Evolutionary conservation across 2,329 filamentous ascomycete genomes (phyloP).

Genomic region (Colletotrichum lupini): DNA sequence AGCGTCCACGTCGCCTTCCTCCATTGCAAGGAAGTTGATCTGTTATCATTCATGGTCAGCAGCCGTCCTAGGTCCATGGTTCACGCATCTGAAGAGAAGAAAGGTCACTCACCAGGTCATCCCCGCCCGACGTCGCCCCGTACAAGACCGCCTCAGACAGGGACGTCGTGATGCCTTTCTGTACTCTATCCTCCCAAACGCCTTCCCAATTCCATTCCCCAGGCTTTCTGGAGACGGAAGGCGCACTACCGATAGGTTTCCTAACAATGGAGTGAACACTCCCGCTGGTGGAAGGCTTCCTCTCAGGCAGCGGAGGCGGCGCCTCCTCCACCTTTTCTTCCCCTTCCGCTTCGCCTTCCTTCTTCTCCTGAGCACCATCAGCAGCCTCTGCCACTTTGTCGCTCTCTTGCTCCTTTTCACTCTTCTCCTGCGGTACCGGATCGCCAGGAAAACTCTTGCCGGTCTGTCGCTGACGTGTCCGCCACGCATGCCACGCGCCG

Average conservation of each 20-base stretch:
- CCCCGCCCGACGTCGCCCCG: conserved; percentile 64
- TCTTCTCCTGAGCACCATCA: not conserved
- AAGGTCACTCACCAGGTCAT: conserved; percentile 33
- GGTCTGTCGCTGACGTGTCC: conserved; percentile 62
- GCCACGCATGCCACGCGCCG: conserved; percentile 95
- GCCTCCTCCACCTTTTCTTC: conserved; percentile 38
- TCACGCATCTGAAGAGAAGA: too few relatives aligned
- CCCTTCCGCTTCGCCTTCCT: conserved; percentile 17
- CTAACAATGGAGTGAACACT: conserved; percentile 10
- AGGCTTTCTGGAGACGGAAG: conserved; percentile 61
- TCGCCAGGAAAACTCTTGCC: conserved; percentile 19
- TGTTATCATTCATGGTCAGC: conserved; percentile 43
- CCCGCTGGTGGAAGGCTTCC: conserved; percentile 19
- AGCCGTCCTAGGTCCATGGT: not conserved
- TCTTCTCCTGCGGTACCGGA: not conserved
- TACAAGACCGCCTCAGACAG: conserved; percentile 84
- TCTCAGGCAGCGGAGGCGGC: not conserved
- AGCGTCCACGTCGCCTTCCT: conserved; percentile 66
- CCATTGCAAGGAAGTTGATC: conserved; percentile 76
- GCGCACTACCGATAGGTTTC: conserved; percentile 31
- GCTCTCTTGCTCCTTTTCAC: not conserved
- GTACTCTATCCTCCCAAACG: conserved; percentile 92
- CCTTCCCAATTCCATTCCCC: conserved; percentile 98
- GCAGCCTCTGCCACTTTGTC: not conserved
- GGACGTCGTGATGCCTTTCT: conserved; percentile 80